Conservation (phyloP, 768 basidiomycete species). For the Lentinula detonsa region DNA sequence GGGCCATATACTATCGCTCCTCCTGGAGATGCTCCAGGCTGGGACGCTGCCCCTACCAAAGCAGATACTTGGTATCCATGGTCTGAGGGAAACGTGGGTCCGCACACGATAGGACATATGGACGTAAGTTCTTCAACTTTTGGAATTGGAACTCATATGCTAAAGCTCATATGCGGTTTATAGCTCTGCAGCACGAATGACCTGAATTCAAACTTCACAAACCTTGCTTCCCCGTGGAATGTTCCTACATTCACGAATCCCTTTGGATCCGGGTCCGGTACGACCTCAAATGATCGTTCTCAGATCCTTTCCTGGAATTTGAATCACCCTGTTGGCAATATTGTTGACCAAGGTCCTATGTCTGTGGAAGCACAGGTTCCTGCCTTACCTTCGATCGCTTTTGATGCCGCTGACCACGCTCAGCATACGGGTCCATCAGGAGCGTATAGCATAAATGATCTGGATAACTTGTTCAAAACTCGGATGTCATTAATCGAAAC, state of each 20-base stretch:
- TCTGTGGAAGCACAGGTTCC: not conserved
- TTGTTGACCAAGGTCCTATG: not conserved
- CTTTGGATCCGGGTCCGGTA: not conserved
- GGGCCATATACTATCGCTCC: conserved; percentile 11
- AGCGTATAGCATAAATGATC: not conserved
- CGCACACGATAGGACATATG: not conserved
- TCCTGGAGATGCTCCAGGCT: conserved; percentile 12
- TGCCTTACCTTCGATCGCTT: not conserved
- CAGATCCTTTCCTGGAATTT: not conserved
- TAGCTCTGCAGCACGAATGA: not conserved
- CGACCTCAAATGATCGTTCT: not conserved
- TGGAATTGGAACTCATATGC: not conserved
- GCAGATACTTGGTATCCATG: conserved; percentile 5
- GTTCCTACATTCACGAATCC: conserved; percentile 1
- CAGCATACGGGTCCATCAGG: not conserved
- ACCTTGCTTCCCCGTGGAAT: not conserved
- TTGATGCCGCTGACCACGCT: not conserved
- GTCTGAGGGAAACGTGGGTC: not conserved
- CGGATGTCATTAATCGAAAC: not conserved
- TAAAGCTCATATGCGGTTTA: not conserved
- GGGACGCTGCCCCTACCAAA: conserved; percentile 10
- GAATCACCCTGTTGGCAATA: not conserved
- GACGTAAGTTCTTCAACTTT: not conserved
- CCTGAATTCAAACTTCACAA: not conserved
- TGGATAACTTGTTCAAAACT: not conserved